Conservation (phyloP, 352 stramenopile genomes). For the Pythium aristosporum region DNA sequence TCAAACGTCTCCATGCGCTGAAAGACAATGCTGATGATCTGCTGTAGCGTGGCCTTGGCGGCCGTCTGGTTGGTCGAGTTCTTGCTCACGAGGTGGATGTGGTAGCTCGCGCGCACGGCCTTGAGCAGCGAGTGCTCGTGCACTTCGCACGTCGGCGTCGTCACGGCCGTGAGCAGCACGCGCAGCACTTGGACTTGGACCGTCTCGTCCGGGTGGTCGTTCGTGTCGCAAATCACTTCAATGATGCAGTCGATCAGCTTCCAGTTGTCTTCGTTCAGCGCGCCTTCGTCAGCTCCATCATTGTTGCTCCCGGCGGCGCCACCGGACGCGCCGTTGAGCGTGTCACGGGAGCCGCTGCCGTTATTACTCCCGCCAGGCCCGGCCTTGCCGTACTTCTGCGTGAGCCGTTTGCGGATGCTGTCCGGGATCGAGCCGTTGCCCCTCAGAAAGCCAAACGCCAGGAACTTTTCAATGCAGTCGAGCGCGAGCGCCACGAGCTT, state of each 20-base stretch:
- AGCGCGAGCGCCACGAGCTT: conserved; percentile 80
- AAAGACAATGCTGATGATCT: conserved; percentile 97
- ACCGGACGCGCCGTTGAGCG: conserved; percentile 18
- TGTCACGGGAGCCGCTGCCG: conserved; percentile 4
- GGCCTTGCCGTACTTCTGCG: conserved; percentile 48
- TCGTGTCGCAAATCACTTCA: conserved; percentile 88
- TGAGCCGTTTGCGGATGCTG: conserved; percentile 57
- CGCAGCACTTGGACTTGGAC: conserved; percentile 94
- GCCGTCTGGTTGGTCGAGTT: conserved; percentile 95
- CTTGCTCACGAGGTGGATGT: conserved; percentile 94
- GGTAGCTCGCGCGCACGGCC: conserved; percentile 94
- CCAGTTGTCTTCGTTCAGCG: conserved; percentile 52
- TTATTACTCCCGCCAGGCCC: conserved; percentile 16
- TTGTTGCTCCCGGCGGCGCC: conserved; percentile 11
- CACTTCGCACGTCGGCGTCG: conserved; percentile 87
- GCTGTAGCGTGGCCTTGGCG: conserved; percentile 96
- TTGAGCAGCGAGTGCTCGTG: conserved; percentile 94
- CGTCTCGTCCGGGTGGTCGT: conserved; percentile 87
- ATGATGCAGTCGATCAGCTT: conserved; percentile 88
- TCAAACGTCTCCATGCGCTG: conserved; percentile 94
- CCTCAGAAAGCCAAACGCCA: conserved; percentile 84
- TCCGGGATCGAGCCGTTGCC: conserved; percentile 64
- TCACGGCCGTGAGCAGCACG: conserved; percentile 89
- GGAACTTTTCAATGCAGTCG: conserved; percentile 90
- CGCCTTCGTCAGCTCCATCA: conserved; percentile 21